Evolutionary conservation across 805 yeast species (phyloP).

Genomic region (Deakozyma indianensis): DNA sequence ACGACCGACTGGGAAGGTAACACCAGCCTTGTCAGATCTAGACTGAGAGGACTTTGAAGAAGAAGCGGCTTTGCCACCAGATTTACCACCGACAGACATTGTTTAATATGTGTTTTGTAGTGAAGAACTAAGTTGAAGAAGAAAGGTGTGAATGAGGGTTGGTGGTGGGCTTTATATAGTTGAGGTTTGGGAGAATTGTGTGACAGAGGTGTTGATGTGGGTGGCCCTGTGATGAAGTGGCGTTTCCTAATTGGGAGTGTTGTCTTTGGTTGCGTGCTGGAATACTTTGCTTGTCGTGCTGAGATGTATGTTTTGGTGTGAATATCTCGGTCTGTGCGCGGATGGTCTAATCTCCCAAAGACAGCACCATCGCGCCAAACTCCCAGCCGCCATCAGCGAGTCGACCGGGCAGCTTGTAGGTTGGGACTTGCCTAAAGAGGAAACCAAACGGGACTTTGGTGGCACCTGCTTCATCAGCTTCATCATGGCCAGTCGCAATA

Average conservation of each 20-base stretch:
- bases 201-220: not conserved
- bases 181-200: not conserved
- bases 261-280: not conserved
- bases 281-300: not conserved
- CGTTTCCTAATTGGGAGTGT: not conserved
- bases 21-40: conserved; percentile 69
- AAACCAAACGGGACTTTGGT: no score
- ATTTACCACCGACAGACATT: conserved; percentile 73
- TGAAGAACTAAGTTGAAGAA: not conserved
- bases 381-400: not conserved
- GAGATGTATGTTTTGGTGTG: not conserved
- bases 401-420: not conserved
- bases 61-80: conserved; percentile 87
- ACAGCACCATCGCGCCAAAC: not conserved
- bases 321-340: not conserved
- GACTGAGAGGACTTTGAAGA: conserved; percentile 93
- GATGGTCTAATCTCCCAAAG: not conserved
- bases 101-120: conserved; percentile 11
- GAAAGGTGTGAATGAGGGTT: not conserved
- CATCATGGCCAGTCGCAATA: not conserved
- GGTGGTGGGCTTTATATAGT: not conserved
- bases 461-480: conserved; percentile 3
- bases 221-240: not conserved
- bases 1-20: conserved; percentile 89
- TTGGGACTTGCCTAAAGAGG: conserved; percentile 5